Conservation (phyloP, 345 rosid genomes). For the Excoecaria agallocha region DNA sequence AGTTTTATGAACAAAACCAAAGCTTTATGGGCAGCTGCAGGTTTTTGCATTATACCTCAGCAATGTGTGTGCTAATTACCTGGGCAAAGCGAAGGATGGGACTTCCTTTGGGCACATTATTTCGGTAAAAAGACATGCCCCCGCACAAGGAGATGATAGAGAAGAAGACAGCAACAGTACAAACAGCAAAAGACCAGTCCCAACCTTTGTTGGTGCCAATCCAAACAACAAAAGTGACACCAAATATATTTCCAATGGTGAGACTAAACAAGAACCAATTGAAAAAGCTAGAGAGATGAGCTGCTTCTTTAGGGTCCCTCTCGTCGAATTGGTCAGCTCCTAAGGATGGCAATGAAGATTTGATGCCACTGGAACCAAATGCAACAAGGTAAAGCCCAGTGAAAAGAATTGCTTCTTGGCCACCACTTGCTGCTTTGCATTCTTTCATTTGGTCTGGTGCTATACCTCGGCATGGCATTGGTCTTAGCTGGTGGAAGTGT, state of each 20-base stretch:
- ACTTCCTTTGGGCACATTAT: conserved; percentile 44
- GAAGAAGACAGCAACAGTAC: conserved; percentile 31
- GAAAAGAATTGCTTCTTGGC: conserved; percentile 39
- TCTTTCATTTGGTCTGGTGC: conserved; percentile 25
- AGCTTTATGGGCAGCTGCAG: not conserved
- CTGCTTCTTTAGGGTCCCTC: conserved; percentile 44
- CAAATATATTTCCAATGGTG: conserved; percentile 41
- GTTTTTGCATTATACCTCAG: not conserved
- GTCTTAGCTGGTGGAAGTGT: conserved; percentile 44
- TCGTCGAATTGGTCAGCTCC: conserved; percentile 67
- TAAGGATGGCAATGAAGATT: conserved; percentile 49
- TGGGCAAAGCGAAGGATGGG: conserved; percentile 46
- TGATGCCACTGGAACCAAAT: conserved; percentile 51
- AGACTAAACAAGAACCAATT: conserved; percentile 64
- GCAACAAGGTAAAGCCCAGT: conserved; percentile 55
- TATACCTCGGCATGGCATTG: conserved; percentile 48
- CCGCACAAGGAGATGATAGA: conserved; percentile 30
- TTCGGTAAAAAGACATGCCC: conserved; percentile 54
- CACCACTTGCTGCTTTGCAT: conserved; percentile 35
- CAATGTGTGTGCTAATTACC: conserved; percentile 21
- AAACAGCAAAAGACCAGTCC: conserved; percentile 50
- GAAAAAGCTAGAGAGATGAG: conserved; percentile 48
- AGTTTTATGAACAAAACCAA: not conserved
- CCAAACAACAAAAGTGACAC: conserved; percentile 56
- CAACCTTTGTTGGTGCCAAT: conserved; percentile 49